Base-by-base conservation (phyloP, 257 asterid genomes). In the Rhazya stricta region DNA sequence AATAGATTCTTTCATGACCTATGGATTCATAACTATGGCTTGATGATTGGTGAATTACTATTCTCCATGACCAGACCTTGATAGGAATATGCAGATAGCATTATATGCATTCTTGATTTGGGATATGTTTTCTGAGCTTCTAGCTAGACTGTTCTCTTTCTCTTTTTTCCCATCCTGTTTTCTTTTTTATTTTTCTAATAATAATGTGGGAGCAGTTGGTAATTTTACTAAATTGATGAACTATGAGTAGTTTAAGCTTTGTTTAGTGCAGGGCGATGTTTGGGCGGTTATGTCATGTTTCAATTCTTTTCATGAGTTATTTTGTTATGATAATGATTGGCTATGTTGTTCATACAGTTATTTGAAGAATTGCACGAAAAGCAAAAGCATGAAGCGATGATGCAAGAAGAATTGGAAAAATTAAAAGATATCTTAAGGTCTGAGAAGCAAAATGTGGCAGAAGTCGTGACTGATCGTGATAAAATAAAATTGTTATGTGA, bases 331-430 rank as follows among this genome's bases (percentile, higher is more conserved):
- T 9, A 25, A 67, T 12, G 9, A 50, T 4, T 37, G 50, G 66
- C 69, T 76, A 11, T 82, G 80, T 80, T 83, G 80, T 80, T 76
- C 77, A 65, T 77, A 56, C 84, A 95, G 99, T 85, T 95, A 85
- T 88, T 86, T 82, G 96, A 91, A 74, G 91, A 92, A 76, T 73
- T 91, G 60, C 88, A 78, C 43, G 98, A 85, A 84, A 89, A 87
- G 83, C 87, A 85, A 81, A 89, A 77, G 75, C 88, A 88, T 75
- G 96, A 88, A 85, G 65, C 79, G 76, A 82, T 83, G 61, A 79
- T 86, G 83, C 83, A 82, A 74, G 96, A 91, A 74, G 97, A 90
- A 75, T 43, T 92, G 75, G 96, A 92, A 77, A 81, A 77, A 79
- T 60, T 95, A 80, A 87, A 83, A 83, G 88, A 82, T 71, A 63